A percentile compares a stretch with the other conserved stretches of the same genome.
phyloP scores from a whole-genome alignment of 2,329 filamentous ascomycete genomes.

The Herpomyces periplanetae region DNA sequence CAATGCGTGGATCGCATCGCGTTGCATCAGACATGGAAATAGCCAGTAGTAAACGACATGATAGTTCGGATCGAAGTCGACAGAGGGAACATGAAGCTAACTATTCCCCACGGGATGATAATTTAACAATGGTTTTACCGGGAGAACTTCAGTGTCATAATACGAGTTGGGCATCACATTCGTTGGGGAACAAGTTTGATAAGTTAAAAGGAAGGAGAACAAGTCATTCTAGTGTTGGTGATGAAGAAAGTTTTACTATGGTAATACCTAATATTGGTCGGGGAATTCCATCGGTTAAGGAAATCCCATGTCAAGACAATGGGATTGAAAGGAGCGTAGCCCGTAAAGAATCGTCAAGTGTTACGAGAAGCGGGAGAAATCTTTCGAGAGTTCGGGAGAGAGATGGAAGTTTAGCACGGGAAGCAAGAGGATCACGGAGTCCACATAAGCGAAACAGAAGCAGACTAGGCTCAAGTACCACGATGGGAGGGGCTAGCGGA shows the following conservation, averaged over 20 bases:
- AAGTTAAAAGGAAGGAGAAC: not conserved
- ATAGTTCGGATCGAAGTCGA: too few species aligned
- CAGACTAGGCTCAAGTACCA: constrained; percentile 6
- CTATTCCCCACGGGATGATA: constrained; percentile 9
- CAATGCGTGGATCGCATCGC: constrained; percentile 2
- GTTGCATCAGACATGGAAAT: constrained; percentile 7
- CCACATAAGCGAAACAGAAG: constrained; percentile 2
- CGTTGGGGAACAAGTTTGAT: constrained; percentile 8
- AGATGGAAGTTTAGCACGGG: too few species aligned
- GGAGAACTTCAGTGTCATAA: constrained; percentile 8
- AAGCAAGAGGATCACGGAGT: constrained; percentile 5
- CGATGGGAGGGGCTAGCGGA: constrained; percentile 7
- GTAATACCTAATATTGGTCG: constrained; percentile 9
- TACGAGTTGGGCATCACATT: constrained; percentile 8
- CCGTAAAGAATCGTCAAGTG: constrained; percentile 1
- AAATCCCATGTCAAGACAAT: not conserved
- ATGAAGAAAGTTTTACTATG: constrained; percentile 13
- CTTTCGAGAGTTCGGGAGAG: constrained; percentile 4
- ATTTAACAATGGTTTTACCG: constrained; percentile 8
- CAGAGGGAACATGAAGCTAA: constrained; percentile 5
- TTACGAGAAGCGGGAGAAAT: not conserved
- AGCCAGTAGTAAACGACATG: constrained; percentile 4
- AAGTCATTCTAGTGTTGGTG: constrained; percentile 5
- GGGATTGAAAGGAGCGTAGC: not conserved
- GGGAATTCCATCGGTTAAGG: not conserved